phyloP scores from a whole-genome alignment of 495 filamentous ascomycete species.

The Aspergillus homomorphus region DNA sequence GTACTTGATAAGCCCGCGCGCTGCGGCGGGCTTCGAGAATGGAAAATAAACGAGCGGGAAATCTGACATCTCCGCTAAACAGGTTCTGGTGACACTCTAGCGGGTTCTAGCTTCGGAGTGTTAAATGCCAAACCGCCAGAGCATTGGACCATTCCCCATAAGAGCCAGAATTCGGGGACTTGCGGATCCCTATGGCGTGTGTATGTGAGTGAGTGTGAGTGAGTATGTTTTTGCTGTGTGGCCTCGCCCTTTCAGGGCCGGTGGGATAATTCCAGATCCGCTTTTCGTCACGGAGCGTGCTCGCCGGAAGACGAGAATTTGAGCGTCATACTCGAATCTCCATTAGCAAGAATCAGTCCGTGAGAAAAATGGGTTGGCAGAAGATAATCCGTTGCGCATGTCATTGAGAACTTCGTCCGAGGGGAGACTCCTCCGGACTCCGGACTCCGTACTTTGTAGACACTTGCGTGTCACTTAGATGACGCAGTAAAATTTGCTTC shows the following conservation, averaged over 20 bases:
- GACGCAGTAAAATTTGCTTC: constrained; percentile 8
- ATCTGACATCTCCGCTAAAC: constrained; percentile 23
- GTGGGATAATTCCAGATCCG: not conserved
- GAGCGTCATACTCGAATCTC: not conserved
- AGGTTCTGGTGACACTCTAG: constrained; percentile 29
- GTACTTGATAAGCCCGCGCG: not conserved
- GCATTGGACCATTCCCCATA: constrained; percentile 15
- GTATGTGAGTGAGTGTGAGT: not conserved
- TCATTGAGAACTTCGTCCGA: not conserved
- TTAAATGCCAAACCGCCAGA: constrained; percentile 19
- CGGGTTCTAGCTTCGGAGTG: constrained; percentile 25
- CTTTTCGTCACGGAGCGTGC: too few species aligned
- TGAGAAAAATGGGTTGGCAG: not conserved
- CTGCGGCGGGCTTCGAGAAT: not conserved
- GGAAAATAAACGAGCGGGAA: constrained; percentile 3
- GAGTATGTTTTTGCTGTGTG: not conserved
- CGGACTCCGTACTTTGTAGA: not conserved
- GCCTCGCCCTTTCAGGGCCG: not conserved
- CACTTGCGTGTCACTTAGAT: constrained; percentile 18
- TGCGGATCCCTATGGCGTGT: constrained; percentile 1
- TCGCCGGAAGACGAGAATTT: not conserved
- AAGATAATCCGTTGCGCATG: not conserved
- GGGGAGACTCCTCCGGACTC: not conserved
- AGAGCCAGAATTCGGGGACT: constrained; percentile 1
- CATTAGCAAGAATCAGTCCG: too few species aligned